These are phyloP conservation scores for Phytopythium chamaehyphon DNA, from an alignment of 352 stramenopile genomes.

Conservation along the genomic window DNA sequence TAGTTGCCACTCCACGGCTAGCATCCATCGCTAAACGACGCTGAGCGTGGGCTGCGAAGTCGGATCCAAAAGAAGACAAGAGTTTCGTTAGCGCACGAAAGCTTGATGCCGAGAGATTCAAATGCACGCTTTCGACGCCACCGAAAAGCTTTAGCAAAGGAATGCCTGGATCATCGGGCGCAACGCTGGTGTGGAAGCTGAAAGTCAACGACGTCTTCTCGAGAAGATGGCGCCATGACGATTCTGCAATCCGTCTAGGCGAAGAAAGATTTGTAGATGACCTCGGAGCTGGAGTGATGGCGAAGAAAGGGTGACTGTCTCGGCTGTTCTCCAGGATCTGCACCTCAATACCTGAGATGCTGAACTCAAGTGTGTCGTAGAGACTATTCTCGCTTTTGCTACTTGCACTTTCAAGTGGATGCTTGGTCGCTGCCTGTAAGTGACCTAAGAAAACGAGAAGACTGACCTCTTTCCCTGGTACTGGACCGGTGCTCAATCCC, in stretches of 20 bases:
- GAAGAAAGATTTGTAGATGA: not conserved
- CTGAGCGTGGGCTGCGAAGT: slow-evolving; percentile 47
- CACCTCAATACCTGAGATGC: slow-evolving; percentile 74
- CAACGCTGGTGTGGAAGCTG: slow-evolving; percentile 73
- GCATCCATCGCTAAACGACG: slow-evolving; percentile 21
- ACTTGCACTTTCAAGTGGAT: slow-evolving; percentile 4
- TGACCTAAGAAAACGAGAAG: slow-evolving; percentile 76
- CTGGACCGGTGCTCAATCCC: slow-evolving; percentile 1
- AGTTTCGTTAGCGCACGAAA: slow-evolving; percentile 60
- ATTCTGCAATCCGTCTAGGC: slow-evolving; percentile 2
- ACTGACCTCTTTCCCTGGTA: slow-evolving; percentile 24
- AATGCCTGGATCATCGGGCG: slow-evolving; percentile 72
- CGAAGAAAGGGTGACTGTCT: slow-evolving; percentile 6
- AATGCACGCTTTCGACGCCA: slow-evolving; percentile 56
- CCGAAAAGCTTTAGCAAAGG: slow-evolving; percentile 75
- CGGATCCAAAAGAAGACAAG: slow-evolving; percentile 64
- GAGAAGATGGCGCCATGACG: slow-evolving; percentile 49
- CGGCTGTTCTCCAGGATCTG: slow-evolving; percentile 39
- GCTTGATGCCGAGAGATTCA: slow-evolving; percentile 65
- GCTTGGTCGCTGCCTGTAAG: slow-evolving; percentile 59
- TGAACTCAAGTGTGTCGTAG: slow-evolving; percentile 80
- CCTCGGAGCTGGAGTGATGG: slow-evolving; percentile 3
- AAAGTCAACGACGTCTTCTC: slow-evolving; percentile 75
- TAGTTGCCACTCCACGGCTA: slow-evolving; percentile 5
- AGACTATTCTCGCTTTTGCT: slow-evolving; percentile 29